Evolutionary conservation across 2,329 filamentous ascomycete genomes (phyloP), one percentile per base, ranked within the genome.

Genomic region (Clarireedia sp.): DNA sequence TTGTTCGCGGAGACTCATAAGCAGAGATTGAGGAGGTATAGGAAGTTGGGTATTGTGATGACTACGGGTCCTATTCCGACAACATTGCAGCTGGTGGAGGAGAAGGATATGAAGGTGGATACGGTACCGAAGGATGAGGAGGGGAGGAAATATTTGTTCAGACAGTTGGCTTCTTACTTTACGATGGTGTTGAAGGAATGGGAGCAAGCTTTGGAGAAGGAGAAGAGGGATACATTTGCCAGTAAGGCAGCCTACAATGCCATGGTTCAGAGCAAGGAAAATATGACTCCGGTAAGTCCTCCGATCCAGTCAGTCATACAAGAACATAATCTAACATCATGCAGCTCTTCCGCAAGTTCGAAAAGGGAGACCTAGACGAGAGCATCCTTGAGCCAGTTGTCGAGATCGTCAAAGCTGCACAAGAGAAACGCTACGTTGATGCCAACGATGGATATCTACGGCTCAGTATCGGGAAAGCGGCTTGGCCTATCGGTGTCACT

Each of bases 401-500:
- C 14, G 90, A 96, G 72, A 96, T 99, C 63, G 91, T 96, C 29
- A 81, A 88, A 66, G 88, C 90, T 24, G 90, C 92, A 3, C 94
- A 99, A 72, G 85, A 90, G 68, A 81, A 90, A 57, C 83, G 89
- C 60, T 99, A 99, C 68, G 92, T 99, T 47, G 89, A 96, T 72
- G 94, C 94, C 36, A 97, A 97, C 69, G 89, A 99, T 69, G 91
- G 90, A 0, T 99, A 99, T 71, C 76, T 99, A 58, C 80, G 89
- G 52, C 77, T 99, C 54, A 95, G 89, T 69, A 99, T 99, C 67
- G 90, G 90, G 61, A 96, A 96, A 74, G 91, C 90, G 63, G 94
- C 94, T 16, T 99, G 94, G 94, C 94, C 94, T 23, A 99, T 99
- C 67, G 94, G 94, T 73, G 94, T 99, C 40, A 99, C 94, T 70